Evolutionary conservation across 73 alveolate species (phyloP), one percentile per base, ranked within the genome.

Genomic region (Halteria grandinella): DNA sequence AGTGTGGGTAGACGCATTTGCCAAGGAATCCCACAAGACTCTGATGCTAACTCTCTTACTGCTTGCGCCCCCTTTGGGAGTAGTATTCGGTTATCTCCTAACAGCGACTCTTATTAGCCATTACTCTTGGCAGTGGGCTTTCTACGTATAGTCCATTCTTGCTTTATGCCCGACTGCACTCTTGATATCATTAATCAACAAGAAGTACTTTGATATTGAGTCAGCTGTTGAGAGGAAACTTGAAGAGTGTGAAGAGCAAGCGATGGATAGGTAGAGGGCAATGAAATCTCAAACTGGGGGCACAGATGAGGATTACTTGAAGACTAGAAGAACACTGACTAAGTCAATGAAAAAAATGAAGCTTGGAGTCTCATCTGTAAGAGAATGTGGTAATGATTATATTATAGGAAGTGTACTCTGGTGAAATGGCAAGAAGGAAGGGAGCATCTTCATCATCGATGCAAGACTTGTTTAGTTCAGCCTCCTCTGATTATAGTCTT

Each of bases 1-100:
- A 0, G 92, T 91, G 21, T 91, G 97, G 97, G 92, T 87, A 32
- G 95, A 91, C 72, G 79, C 80, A 51, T 81, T 73, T 71, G 97
- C 93, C 18, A 86, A 53, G n/a, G 74, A 69, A 39, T 49, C 82
- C 50, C 39, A 79, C 11, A 91, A 75, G 55, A 83, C 97, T 0
- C 55, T 83, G 20, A 83, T 93, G 97, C 83, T 91, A 15, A 76
- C 95, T 0, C 77, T 76, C 58, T 52, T 87, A 7, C 90, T 86
- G 53, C 80, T 91, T 31, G 97, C 93, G 2, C 93, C 89, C 0
- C 97, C 97, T 15, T 32, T 91, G 0, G 95, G 97, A 14, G 89
- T 89, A 8, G 91, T 91, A 69, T 0, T 86, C 28, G 97, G 97
- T 3, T 91, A 86, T 74, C 47, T 83, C 20, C 18, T 80, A 25